A percentile compares a stretch with the other conserved stretches of the same genome.
These are phyloP conservation scores for Diplodia seriata DNA, from an alignment of 2,329 filamentous ascomycete genomes.

Conservation along the genomic window DNA sequence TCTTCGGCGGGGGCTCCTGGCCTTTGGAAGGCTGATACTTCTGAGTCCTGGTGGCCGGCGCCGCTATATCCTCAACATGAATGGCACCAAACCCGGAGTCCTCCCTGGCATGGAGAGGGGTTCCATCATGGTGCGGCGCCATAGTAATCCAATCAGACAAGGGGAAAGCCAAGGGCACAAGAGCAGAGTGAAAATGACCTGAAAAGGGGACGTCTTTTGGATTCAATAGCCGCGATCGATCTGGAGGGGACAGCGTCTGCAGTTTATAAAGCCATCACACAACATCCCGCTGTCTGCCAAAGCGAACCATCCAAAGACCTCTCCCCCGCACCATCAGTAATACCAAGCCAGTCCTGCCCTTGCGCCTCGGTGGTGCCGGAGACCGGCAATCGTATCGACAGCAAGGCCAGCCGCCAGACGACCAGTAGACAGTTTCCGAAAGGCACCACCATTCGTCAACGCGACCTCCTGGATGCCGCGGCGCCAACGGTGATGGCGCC, in stretches of 20 bases:
- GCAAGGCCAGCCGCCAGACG: not conserved
- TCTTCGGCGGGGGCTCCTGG: conserved; percentile 12
- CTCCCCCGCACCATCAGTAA: conserved; percentile 14
- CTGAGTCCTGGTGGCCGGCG: conserved; percentile 3
- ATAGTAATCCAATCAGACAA: conserved; percentile 13
- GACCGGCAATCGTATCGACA: conserved; percentile 1
- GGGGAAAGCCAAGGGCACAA: not conserved
- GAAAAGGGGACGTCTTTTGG: not conserved
- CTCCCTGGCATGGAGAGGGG: conserved; percentile 10
- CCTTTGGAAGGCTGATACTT: conserved; percentile 14
- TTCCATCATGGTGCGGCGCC: conserved; percentile 1
- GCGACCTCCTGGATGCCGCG: not conserved
- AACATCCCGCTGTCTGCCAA: not conserved
- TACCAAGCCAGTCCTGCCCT: conserved; percentile 9
- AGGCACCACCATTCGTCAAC: not conserved
- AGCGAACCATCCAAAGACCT: conserved; percentile 1
- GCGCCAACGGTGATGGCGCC: conserved; percentile 7
- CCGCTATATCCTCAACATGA: conserved; percentile 15
- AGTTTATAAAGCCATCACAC: conserved; percentile 19
- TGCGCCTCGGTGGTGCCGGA: conserved; percentile 11
- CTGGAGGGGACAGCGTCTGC: conserved; percentile 2
- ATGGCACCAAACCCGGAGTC: conserved; percentile 21
- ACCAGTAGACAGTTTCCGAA: not conserved
- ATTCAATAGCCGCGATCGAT: conserved; percentile 20
- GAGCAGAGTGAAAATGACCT: not conserved